Percentiles rank a stretch among this genome's conserved stretches.
phyloP scores from a whole-genome alignment of 331 rosid genomes.

The Erythrophleum ivorense region DNA sequence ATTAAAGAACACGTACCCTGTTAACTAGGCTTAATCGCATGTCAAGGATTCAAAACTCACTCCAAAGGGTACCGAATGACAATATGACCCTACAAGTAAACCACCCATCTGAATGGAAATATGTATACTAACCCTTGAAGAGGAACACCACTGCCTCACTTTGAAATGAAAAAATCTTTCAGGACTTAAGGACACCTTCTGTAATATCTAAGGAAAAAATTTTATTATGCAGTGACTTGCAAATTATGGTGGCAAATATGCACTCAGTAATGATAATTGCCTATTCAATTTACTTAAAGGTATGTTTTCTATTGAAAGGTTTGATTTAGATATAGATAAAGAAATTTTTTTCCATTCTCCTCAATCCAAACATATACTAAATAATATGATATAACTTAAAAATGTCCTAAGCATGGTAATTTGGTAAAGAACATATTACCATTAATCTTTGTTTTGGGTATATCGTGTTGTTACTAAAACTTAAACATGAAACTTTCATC shows the following conservation, averaged over 20 bases:
- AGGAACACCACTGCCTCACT: background rate
- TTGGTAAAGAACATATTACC: background rate
- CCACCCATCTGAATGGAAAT: conserved; percentile 8
- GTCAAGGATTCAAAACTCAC: conserved; percentile 10
- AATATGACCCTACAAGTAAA: background rate
- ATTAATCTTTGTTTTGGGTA: background rate
- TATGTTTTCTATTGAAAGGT: too few species aligned
- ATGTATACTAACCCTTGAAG: background rate
- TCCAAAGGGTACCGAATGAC: background rate
- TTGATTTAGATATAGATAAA: too few species aligned
- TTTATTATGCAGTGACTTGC: too few species aligned
- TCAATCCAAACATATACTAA: too few species aligned
- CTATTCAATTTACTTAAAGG: too few species aligned
- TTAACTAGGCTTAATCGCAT: conserved; percentile 3
- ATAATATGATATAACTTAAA: background rate
- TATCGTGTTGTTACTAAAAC: too few species aligned
- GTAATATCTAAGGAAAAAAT: background rate
- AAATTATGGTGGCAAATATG: too few species aligned
- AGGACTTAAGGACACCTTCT: background rate
- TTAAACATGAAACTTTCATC: too few species aligned
- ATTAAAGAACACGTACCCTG: background rate
- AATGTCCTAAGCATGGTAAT: background rate
- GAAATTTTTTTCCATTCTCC: too few species aligned
- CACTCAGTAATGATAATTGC: too few species aligned
- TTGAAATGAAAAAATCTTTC: background rate